These are phyloP conservation scores for Pyrenopolyporus hunteri DNA, from an alignment of 495 filamentous ascomycete genomes.

Conservation along the genomic window DNA sequence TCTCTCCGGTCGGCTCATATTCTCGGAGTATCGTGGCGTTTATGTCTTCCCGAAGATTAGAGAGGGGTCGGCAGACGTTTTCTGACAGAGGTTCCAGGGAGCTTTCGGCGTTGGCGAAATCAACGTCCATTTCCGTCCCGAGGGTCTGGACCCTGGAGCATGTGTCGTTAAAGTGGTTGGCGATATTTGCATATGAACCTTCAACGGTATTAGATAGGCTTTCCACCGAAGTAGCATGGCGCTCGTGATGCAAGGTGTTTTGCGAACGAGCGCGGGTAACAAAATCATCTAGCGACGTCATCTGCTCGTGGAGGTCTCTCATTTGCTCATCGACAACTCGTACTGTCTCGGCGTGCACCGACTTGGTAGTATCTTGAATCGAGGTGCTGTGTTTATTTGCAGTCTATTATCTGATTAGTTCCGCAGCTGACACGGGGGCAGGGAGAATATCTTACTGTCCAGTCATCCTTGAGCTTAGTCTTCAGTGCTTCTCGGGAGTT, in stretches of 20 bases:
- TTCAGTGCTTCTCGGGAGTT: conserved; percentile 78
- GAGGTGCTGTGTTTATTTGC: conserved; percentile 80
- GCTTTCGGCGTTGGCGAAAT: conserved; percentile 58
- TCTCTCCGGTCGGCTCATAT: conserved; percentile 83
- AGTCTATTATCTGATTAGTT: conserved; percentile 54
- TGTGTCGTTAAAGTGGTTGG: conserved; percentile 66
- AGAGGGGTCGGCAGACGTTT: conserved; percentile 70
- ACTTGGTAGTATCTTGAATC: conserved; percentile 80
- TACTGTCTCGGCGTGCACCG: conserved; percentile 90
- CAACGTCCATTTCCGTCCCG: conserved; percentile 64
- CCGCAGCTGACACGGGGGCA: neutral
- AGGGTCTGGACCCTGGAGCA: conserved; percentile 67
- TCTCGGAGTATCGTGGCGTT: conserved; percentile 68
- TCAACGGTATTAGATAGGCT: conserved; percentile 67
- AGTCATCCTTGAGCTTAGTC: conserved; percentile 83
- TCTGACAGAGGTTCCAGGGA: conserved; percentile 63
- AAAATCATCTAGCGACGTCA: conserved; percentile 88
- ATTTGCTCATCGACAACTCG: conserved; percentile 90
- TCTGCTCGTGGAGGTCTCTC: conserved; percentile 81
- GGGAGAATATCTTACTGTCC: conserved; percentile 65
- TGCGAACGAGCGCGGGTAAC: conserved; percentile 82
- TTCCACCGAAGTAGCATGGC: conserved; percentile 64
- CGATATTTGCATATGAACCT: conserved; percentile 71
- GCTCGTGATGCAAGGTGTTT: conserved; percentile 75
- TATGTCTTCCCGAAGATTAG: conserved; percentile 69